Evolutionary conservation across 2,329 filamentous ascomycete genomes (phyloP), one percentile per base, ranked within the genome.

Genomic region (Ciborinia camelliae): DNA sequence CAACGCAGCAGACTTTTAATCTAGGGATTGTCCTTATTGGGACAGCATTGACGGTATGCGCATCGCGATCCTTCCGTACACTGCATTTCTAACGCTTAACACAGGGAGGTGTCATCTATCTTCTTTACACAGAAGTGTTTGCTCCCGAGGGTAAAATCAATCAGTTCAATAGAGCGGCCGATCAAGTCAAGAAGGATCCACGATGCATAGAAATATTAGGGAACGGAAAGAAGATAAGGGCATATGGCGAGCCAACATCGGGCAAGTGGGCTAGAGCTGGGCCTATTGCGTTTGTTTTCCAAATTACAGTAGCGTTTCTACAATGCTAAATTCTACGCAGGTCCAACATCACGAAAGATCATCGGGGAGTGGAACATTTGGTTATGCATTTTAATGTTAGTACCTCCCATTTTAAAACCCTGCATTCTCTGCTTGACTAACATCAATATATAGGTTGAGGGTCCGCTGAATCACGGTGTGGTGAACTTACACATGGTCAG

Each of bases 1-100:
- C 92, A 10, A 94, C 91, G 0, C 93, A 97, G 77, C 94, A 97
- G 77, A 90, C 89, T 20, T 89, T 96, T 80, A 97, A 98, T 77
- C 86, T 97, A 69, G 83, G 89, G 69, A 78, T 97, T 68, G 86
- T 97, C 10, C 70, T 92, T 1, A 81, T 88, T 9, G 94, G 94
- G 32, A 78, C 93, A 14, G 83, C 87, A 41, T 80, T 94, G 71
- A 97, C 93, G 43, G 90, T 92, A 81, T 68, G 82, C 71, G 7
- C 4, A 35, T 47, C 26, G 28, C 2, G 23, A 47, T 53, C 6
- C 14, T 59, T 39, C 8, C 51, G 47, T 47, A 23, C 48, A 52
- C 39, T 30, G 35, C 6, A 32, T 45, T 54, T 48, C 53, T 71
- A 45, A 69, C 66, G 51, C 72, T 66, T 14, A 10, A 14, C 20